A percentile compares a stretch with the other conserved stretches of the same genome.
Evolutionary conservation across 192 early-diverging fungal species (phyloP).

Genomic region (Martensiomyces pterosporus): DNA sequence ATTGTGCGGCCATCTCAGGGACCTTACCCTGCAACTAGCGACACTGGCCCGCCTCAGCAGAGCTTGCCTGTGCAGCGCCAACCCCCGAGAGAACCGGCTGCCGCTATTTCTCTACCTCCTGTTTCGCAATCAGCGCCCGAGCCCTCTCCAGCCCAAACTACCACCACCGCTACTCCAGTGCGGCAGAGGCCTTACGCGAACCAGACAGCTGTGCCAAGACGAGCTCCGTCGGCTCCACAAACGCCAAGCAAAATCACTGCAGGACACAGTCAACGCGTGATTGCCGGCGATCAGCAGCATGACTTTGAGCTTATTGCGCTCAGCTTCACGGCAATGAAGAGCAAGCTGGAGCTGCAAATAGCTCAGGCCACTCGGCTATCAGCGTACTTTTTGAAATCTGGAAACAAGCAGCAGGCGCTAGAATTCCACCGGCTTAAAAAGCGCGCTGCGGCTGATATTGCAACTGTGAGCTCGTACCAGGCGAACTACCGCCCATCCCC

Average conservation of each 20-base stretch:
- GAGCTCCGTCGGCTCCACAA: not conserved
- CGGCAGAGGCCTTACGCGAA: not conserved
- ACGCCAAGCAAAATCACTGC: not conserved
- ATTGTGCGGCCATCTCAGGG: not conserved
- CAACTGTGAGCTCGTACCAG: conserved; percentile 15
- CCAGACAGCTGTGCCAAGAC: not conserved
- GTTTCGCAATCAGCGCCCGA: too few relatives aligned
- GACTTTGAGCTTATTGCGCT: conserved; percentile 7
- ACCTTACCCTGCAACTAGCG: too few relatives aligned
- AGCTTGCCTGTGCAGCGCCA: too few relatives aligned
- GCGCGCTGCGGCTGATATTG: conserved; percentile 32
- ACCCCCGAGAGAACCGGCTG: too few relatives aligned
- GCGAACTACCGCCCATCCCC: conserved; percentile 19
- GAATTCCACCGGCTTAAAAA: conserved; percentile 42
- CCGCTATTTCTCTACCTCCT: too few relatives aligned
- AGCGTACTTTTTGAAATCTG: conserved; percentile 22
- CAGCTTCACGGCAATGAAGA: conserved; percentile 24
- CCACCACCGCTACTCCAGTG: too few relatives aligned
- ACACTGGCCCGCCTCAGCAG: too few relatives aligned
- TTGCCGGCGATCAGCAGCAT: not conserved
- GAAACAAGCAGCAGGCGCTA: conserved; percentile 33
- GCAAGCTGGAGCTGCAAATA: conserved; percentile 16
- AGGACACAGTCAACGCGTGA: not conserved
- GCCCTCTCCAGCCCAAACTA: too few relatives aligned
- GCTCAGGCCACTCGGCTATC: conserved; percentile 27